These are phyloP conservation scores for Calophaca sinica DNA, from an alignment of 306 rosid genomes.

Conservation along the genomic window DNA sequence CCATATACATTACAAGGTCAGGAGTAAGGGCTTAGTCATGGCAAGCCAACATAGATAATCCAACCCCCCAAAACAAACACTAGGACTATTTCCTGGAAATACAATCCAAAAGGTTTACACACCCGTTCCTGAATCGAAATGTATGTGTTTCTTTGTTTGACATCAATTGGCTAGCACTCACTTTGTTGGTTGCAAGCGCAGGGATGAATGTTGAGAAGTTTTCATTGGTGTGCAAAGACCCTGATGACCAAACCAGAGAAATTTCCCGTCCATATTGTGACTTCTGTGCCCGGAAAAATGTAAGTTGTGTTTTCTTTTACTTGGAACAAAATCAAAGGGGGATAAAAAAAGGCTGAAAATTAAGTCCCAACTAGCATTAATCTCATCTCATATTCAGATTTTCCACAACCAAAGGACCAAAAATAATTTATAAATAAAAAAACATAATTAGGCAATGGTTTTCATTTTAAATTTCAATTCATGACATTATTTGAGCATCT, in stretches of 20 bases:
- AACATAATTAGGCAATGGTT: background rate
- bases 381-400: too few relatives aligned
- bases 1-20: too few relatives aligned
- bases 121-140: background rate
- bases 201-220: slow-evolving; percentile 7
- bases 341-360: too few relatives aligned
- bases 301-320: slow-evolving; percentile 48
- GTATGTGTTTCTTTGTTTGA: too few relatives aligned
- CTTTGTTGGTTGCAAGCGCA: slow-evolving; percentile 52
- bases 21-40: too few relatives aligned
- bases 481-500: slow-evolving; percentile 20
- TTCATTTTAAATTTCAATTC: slow-evolving; percentile 13
- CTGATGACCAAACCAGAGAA: slow-evolving; percentile 63
- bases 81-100: too few relatives aligned
- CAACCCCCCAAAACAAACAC: too few relatives aligned
- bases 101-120: too few relatives aligned
- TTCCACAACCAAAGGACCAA: too few relatives aligned
- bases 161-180: background rate
- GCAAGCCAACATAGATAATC: too few relatives aligned
- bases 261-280: slow-evolving; percentile 77
- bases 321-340: background rate
- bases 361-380: too few relatives aligned
- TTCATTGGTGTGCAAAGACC: slow-evolving; percentile 51
- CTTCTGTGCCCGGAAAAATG: slow-evolving; percentile 84
- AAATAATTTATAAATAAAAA: too few relatives aligned